Conservation (phyloP, 1,139 yeast species). For the Arxiozyma bovina region DNA sequence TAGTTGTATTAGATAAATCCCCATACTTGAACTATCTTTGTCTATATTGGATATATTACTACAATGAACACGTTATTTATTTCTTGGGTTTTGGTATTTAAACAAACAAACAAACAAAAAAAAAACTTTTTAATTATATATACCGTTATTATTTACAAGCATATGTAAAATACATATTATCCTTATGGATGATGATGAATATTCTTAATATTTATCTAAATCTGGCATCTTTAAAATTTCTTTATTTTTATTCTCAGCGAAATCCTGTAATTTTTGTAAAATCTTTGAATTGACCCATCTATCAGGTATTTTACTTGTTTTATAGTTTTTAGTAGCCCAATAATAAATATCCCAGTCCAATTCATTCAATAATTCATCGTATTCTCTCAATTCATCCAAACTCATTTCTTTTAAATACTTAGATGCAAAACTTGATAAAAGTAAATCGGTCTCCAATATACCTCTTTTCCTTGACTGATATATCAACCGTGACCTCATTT, state of each 20-base stretch:
- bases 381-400: constrained; percentile 70
- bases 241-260: constrained; percentile 62
- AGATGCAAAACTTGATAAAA: constrained; percentile 79
- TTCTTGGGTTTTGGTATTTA: too few relatives aligned
- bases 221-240: constrained; percentile 84
- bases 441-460: constrained; percentile 81
- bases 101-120: too few relatives aligned
- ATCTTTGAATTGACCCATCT: constrained; percentile 66
- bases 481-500: constrained; percentile 73
- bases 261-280: constrained; percentile 57
- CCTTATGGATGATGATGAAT: too few relatives aligned
- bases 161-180: neutral
- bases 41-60: too few relatives aligned
- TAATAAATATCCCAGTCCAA: constrained; percentile 98
- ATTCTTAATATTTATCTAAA: constrained; percentile 29
- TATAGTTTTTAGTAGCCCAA: constrained; percentile 86
- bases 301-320: constrained; percentile 77
- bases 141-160: too few relatives aligned
- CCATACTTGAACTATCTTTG: too few relatives aligned
- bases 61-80: too few relatives aligned
- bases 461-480: constrained; percentile 96
- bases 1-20: too few relatives aligned
- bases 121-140: too few relatives aligned
- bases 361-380: constrained; percentile 78
- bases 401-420: constrained; percentile 52